phyloP scores from a whole-genome alignment of 495 filamentous ascomycete genomes.

The Thermothielavioides terrestris region DNA sequence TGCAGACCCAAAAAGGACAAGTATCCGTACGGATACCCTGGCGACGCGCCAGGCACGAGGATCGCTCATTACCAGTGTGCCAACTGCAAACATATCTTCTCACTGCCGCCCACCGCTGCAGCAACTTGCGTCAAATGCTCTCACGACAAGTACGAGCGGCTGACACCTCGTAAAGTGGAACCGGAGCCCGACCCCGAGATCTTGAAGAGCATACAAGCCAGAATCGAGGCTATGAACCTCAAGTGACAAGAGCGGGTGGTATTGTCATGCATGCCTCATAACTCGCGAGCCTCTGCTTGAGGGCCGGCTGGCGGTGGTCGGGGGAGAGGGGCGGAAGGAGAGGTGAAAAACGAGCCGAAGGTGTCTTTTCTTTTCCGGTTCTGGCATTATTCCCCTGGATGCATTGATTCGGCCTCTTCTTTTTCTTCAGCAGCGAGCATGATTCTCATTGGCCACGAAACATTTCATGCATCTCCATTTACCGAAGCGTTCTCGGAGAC shows the following conservation, averaged over 20 bases:
- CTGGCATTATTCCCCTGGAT: conserved; percentile 1
- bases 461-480: neutral
- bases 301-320: too few species aligned
- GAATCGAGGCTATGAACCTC: conserved; percentile 41
- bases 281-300: too few species aligned
- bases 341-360: neutral
- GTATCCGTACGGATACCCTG: conserved; percentile 70
- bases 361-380: neutral
- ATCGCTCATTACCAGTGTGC: conserved; percentile 54
- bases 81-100: conserved; percentile 50
- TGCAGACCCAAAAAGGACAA: conserved; percentile 59
- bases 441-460: conserved; percentile 4
- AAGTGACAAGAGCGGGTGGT: conserved; percentile 14
- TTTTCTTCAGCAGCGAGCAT: conserved; percentile 9
- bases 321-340: neutral
- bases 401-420: conserved; percentile 2
- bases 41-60: conserved; percentile 48
- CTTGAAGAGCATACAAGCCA: conserved; percentile 50
- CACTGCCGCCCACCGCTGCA: conserved; percentile 33
- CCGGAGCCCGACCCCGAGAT: conserved; percentile 58
- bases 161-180: conserved; percentile 50
- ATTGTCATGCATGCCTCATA: neutral
- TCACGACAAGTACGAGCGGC: conserved; percentile 45
- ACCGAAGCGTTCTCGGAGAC: neutral
- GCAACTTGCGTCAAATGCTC: conserved; percentile 53